Conservation (phyloP, 192 early-diverging fungal genomes). For the Pilaira anomala region DNA sequence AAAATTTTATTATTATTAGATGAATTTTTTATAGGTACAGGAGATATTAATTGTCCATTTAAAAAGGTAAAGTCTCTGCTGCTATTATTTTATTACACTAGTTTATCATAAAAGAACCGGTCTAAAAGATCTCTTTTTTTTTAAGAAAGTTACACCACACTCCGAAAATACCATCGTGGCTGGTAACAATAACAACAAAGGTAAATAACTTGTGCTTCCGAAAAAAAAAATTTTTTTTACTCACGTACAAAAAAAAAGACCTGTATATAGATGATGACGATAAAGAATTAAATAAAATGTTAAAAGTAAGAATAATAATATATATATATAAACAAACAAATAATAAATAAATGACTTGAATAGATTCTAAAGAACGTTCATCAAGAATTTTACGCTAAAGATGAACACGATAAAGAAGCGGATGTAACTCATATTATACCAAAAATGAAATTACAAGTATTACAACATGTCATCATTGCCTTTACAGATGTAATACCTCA, state of each 20-base stretch:
- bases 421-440: conserved; percentile 57
- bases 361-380: conserved; percentile 69
- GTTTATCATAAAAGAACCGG: too few relatives aligned
- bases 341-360: background rate
- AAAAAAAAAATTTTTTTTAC: background rate
- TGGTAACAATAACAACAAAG: background rate
- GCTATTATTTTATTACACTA: too few relatives aligned
- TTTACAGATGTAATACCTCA: conserved; percentile 78
- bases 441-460: conserved; percentile 55
- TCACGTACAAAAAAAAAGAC: conserved; percentile 17
- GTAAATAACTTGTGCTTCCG: too few relatives aligned
- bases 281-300: conserved; percentile 51
- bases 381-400: conserved; percentile 55
- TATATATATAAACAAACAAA: background rate
- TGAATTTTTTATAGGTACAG: conserved; percentile 90
- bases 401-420: background rate
- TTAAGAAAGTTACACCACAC: conserved; percentile 2
- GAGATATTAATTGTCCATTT: conserved; percentile 85
- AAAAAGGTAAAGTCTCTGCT: too few relatives aligned
- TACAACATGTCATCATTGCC: conserved; percentile 66
- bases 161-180: conserved; percentile 13
- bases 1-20: conserved; percentile 46
- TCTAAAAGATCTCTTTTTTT: too few relatives aligned
- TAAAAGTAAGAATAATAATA: conserved; percentile 25
- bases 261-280: conserved; percentile 51